phyloP scores from a whole-genome alignment of 2,329 filamentous ascomycete genomes.

The Xylariaceae sp. region DNA sequence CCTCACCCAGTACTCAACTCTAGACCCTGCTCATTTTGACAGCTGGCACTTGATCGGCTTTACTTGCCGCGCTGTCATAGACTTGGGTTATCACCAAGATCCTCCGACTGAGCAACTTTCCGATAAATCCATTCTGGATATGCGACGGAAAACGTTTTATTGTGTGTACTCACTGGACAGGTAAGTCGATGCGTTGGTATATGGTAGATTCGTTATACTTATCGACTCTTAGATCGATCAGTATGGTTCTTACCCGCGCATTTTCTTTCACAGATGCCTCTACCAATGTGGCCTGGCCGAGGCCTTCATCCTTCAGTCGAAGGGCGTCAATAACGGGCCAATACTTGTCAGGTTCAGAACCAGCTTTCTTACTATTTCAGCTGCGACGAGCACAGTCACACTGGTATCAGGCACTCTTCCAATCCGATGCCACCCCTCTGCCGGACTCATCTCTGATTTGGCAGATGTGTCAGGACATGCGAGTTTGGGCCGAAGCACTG shows the following conservation, averaged over 20 bases:
- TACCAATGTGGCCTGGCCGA: slow-evolving; percentile 79
- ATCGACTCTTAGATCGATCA: slow-evolving; percentile 60
- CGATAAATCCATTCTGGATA: slow-evolving; percentile 73
- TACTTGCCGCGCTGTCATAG: slow-evolving; percentile 83
- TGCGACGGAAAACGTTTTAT: slow-evolving; percentile 84
- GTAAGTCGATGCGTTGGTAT: slow-evolving; percentile 50
- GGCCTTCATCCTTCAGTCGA: slow-evolving; percentile 50
- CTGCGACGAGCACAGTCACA: slow-evolving; percentile 84
- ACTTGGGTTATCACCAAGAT: slow-evolving; percentile 92
- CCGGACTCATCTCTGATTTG: slow-evolving; percentile 76
- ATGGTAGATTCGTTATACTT: background rate
- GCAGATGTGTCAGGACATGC: slow-evolving; percentile 77
- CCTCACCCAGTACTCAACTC: slow-evolving; percentile 85
- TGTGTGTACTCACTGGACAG: slow-evolving; percentile 89
- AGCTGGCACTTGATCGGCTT: slow-evolving; percentile 94
- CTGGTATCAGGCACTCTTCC: slow-evolving; percentile 90
- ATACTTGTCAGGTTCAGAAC: slow-evolving; percentile 63
- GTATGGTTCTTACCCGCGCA: slow-evolving; percentile 82
- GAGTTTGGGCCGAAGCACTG: slow-evolving; percentile 80
- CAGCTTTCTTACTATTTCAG: slow-evolving; percentile 79
- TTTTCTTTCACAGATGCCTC: slow-evolving; percentile 96
- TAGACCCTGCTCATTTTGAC: slow-evolving; percentile 90
- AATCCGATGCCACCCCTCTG: slow-evolving; percentile 73
- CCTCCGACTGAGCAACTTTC: slow-evolving; percentile 73
- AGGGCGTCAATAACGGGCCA: slow-evolving; percentile 50